Base-by-base conservation (phyloP, 2,329 filamentous ascomycete genomes). In the Kalmusia sp. region DNA sequence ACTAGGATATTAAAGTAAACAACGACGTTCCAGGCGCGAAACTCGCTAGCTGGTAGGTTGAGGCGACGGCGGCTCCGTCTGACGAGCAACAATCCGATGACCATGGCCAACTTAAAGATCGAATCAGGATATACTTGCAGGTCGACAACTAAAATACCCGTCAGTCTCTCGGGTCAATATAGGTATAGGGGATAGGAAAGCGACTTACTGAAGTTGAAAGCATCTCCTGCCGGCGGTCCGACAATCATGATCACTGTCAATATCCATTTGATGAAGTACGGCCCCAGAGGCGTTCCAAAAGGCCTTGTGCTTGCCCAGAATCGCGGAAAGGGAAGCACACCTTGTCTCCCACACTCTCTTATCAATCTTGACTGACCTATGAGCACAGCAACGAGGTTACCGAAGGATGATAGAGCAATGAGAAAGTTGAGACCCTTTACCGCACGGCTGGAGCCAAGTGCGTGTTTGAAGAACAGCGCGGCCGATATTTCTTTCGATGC, bases 241-340 rank as follows among this genome's bases (percentile, higher is more conserved):
- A 84, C 64, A 30, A 87, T 87, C 81, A 87, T 85, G 38, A 87
- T 60, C 2, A 84, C 65, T 0, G 85, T 87, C 52, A 86, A 67
- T 0, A 61, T 61, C 82, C 83, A 88, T 63, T 85, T 84, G 3
- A 87, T 57, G 3, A 78, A 52, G 57, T 87, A 87, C 0, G 85
- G 83, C 0, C 84, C 85, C 0, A 86, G 57, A 0, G 85, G 84
- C 0, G 85, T 88, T 3, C 84, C 84, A 52, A 87, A 87, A 0
- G 85, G 85, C 49, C 76, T 79, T 0, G 84, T 87, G 0, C 82
- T 84, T 0, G 83, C 83, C 85, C 85, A 88, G 62, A 87, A 86
- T 1, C 70, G 69, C 1, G 85, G 79, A n/a, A 70, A 87, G 0
- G 85, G 85, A 1, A 88, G 74, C 0, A 87, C 83, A 6, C 85